A percentile compares a stretch with the other conserved stretches of the same genome.
These are phyloP conservation scores for Botrytis sinoallii DNA, from an alignment of 2,329 filamentous ascomycete genomes.

Conservation along the genomic window DNA sequence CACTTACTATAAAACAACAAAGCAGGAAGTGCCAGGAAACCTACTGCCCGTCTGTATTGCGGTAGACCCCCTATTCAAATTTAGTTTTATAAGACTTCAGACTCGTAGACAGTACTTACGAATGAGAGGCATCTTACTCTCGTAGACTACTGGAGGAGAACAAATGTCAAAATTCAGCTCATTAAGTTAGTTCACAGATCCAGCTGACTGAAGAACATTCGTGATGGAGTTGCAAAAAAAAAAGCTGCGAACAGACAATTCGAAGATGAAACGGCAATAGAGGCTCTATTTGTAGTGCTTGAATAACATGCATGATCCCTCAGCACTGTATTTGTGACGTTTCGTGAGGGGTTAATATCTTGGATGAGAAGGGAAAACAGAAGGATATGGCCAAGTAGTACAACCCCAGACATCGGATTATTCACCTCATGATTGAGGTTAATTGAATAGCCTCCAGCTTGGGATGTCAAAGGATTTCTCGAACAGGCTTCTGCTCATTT, in stretches of 20 bases:
- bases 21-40: slow-evolving; percentile 7
- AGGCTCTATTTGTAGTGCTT: background rate
- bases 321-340: background rate
- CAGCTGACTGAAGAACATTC: slow-evolving; percentile 1
- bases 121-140: background rate
- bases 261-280: background rate
- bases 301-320: background rate
- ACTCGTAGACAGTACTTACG: background rate
- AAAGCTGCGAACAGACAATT: background rate
- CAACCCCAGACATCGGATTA: background rate
- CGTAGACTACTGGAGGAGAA: background rate
- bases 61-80: background rate
- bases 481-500: background rate
- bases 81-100: background rate
- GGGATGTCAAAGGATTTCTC: background rate
- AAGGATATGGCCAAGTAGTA: background rate
- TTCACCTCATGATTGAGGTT: background rate
- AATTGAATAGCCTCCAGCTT: background rate
- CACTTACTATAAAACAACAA: slow-evolving; percentile 8
- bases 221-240: background rate
- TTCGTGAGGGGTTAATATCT: background rate
- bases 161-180: background rate
- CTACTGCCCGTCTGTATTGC: slow-evolving; percentile 12
- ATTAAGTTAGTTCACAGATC: too few relatives aligned
- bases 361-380: background rate